Base-by-base conservation (phyloP, 345 rosid genomes). In the Pseudoturritis turrita region DNA sequence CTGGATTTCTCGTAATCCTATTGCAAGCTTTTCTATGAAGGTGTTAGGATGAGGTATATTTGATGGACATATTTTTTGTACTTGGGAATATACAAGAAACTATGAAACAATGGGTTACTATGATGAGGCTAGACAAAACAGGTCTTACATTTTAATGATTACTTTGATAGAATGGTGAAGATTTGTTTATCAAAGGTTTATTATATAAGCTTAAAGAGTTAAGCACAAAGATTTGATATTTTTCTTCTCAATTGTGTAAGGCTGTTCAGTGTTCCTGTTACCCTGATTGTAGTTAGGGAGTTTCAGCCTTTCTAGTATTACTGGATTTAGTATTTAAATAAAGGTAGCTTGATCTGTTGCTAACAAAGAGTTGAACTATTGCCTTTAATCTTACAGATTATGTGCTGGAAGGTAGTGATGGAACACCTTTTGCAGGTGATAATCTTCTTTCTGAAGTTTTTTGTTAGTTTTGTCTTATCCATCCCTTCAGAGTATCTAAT, bases 381-480 rank as follows among this genome's bases (percentile, higher is more conserved):
- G 52, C 43, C 55, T 10, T 66, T 22, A 41, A 74, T 50, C 22
- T 58, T 63, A 63, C 78, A 94, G 98, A 94, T 82, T 94, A 94
- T 60, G 92, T 94, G 64, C 79, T 94, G 84, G 96, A 94, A 79
- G 98, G 98, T 72, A 94, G 96, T 81, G 85, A 85, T 36, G 99
- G 94, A 76, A 95, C 98, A 22, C 96, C 99, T 68, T 95, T 95
- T 85, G 96, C 90, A 78, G 99, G 99, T 95, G 58, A 72, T 71
- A 56, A 50, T 25, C 45, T 59, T 65, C 60, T 73, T 14, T 59
- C 17, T 57, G 40, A 77, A 53, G 43, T 66, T 41, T 44, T 41
- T 49, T 74, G n/a, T 64, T 46, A 45, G n/a, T 55, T 23, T 55
- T 73, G 37, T 23, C 59, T 75, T 25, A 35, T 44, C 39, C 52